phyloP scores from a whole-genome alignment of 2,329 filamentous ascomycete species.

The Exophiala dermatitidis region DNA sequence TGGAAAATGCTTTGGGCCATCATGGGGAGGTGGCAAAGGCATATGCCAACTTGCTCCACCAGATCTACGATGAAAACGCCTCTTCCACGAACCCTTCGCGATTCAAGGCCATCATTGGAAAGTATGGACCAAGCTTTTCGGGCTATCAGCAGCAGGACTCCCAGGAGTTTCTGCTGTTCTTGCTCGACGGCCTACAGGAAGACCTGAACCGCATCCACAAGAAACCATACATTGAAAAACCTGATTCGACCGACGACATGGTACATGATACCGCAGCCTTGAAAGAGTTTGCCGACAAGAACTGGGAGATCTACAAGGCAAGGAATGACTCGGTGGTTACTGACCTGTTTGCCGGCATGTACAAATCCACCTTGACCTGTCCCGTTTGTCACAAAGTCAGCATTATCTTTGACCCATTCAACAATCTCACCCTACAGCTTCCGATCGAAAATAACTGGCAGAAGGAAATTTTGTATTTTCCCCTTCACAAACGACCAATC shows the following conservation, averaged over 20 bases:
- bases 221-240: slow-evolving; percentile 96
- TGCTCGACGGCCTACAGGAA: slow-evolving; percentile 90
- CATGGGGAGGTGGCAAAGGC: slow-evolving; percentile 78
- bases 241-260: slow-evolving; percentile 95
- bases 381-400: slow-evolving; percentile 88
- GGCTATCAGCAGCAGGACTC: slow-evolving; percentile 96
- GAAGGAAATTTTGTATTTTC: slow-evolving; percentile 68
- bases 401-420: slow-evolving; percentile 98
- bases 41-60: slow-evolving; percentile 67
- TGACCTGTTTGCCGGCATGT: slow-evolving; percentile 94
- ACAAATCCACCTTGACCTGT: slow-evolving; percentile 94
- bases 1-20: slow-evolving; percentile 75
- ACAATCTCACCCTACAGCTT: slow-evolving; percentile 82
- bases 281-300: slow-evolving; percentile 73
- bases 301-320: slow-evolving; percentile 84
- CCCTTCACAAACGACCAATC: slow-evolving; percentile 63
- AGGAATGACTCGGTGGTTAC: slow-evolving; percentile 93
- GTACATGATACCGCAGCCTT: slow-evolving; percentile 75
- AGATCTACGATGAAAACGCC: slow-evolving; percentile 66
- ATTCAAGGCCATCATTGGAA: slow-evolving; percentile 77
- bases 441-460: slow-evolving; percentile 79
- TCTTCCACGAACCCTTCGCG: slow-evolving; percentile 68
- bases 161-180: slow-evolving; percentile 90
- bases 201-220: slow-evolving; percentile 89
- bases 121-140: slow-evolving; percentile 76